Base-by-base conservation (phyloP, 2,329 filamentous ascomycete species). In the Metarhizium anisopliae region DNA sequence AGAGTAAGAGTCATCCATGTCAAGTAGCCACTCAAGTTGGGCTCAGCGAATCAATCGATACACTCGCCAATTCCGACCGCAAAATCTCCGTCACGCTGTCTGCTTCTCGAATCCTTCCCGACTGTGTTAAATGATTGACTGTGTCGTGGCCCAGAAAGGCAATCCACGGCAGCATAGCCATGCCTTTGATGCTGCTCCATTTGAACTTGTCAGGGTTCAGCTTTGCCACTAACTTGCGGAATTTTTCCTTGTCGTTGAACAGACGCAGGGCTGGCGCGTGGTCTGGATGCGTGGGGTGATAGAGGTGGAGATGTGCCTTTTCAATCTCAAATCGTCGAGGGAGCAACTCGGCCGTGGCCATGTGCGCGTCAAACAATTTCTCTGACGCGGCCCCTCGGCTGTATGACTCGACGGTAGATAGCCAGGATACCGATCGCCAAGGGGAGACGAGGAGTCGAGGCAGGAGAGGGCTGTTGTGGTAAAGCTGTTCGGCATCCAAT, bases 281-380 rank as follows among this genome's bases (percentile, higher is more conserved):
- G 30, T 74, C 72, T 0, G 81, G 81, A 2, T 70, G 69, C 0
- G 75, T 76, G 0, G 81, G 81, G 61, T 84, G 81, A 56, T 79
- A 72, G 2, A 84, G 70, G 32, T 77, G 72, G 3, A 84, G 69
- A 59, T 84, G 81, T 0, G 81, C 80, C 36, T 72, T 70, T 52
- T 81, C 76, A 7, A 82, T 64, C 7, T 64, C 63, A 42, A 76
- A 65, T 1, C 70, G 66, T 29, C 62, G 62, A 5, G 66, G 60
- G 16, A 77, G 66, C 16, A 69, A 70, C 51, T 73, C 66, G 25
- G 76, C 77, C 4, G 80, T 71, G 45, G 72, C 70, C 42, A 78
- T 70, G 58, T 83, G 83, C 0, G 72, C 67, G 56, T 84, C 78
- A 55, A 82, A 84, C 0, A 80, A 68, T 6, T 68, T 60, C 20